These are phyloP conservation scores for Podaxis sp. DNA, from an alignment of 768 basidiomycete genomes.

Conservation along the genomic window DNA sequence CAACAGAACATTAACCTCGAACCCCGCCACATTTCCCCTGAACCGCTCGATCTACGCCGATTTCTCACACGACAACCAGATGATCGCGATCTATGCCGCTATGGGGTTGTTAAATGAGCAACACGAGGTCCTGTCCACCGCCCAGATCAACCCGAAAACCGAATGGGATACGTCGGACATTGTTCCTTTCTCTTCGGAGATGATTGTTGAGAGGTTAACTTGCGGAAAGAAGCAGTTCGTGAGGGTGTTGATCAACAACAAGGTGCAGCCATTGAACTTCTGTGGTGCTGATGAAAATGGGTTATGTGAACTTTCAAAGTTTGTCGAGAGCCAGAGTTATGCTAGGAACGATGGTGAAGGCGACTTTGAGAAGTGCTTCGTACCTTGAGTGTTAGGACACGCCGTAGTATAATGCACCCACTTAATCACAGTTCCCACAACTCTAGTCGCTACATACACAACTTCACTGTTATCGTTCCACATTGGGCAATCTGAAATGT, in stretches of 20 bases:
- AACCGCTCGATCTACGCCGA: constrained; percentile 67
- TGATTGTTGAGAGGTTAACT: constrained; percentile 69
- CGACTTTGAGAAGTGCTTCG: constrained; percentile 67
- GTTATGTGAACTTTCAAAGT: constrained; percentile 61
- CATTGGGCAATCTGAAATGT: too few species aligned
- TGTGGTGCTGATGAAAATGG: constrained; percentile 53
- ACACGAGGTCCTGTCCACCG: constrained; percentile 30
- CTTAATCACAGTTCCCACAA: background rate
- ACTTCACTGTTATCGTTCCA: too few species aligned
- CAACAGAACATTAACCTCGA: constrained; percentile 67
- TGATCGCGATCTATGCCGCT: constrained; percentile 73
- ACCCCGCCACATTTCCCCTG: constrained; percentile 69
- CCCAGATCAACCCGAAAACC: constrained; percentile 28
- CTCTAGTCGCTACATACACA: too few species aligned
- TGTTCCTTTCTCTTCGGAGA: constrained; percentile 72
- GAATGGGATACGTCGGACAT: constrained; percentile 58
- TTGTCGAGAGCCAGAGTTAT: constrained; percentile 71
- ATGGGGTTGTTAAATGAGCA: constrained; percentile 51
- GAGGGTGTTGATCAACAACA: constrained; percentile 79
- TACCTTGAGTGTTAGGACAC: background rate
- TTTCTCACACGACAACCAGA: constrained; percentile 85
- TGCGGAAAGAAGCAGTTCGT: constrained; percentile 54
- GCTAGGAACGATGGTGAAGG: constrained; percentile 66
- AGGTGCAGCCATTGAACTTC: constrained; percentile 59
- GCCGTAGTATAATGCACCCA: background rate